Base-by-base conservation (phyloP, 108 stramenopile genomes). In the Asterionellopsis glacialis region DNA sequence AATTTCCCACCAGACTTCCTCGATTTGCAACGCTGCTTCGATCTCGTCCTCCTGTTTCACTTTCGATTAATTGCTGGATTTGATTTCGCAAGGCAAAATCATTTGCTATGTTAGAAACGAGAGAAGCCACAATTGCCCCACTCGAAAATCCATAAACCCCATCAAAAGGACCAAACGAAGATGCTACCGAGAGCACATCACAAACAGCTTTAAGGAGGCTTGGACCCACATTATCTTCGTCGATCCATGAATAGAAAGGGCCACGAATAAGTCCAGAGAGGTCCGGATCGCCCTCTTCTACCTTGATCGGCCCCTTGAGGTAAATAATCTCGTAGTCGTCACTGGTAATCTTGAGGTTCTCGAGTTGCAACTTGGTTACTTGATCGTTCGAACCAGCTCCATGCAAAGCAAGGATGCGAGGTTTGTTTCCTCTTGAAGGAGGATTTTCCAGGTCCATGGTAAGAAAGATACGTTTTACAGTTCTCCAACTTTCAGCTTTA, bases 311-410 rank as follows among this genome's bases (percentile, higher is more conserved):
- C 9, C 57, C 57, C 16, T 19, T 42, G 16, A 59, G 42, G 23
- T 59, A 59, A n/a, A 59, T 11, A 45, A 59, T 45, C 12, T 59
- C 57, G 57, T 59, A 59, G 15, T 59, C 42, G 7, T 59, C 57
- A 14, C 42, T 41, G 13, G 57, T 59, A 41, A 59, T 59, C 19
- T 41, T 41, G n/a, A 59, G 43, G 16, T 59, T 42, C 15, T 59
- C 43, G 9, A 59, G 43, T 15, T 59, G 57, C 43, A 59, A 15
- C 23, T 45, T 59, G 16, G 57, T 59, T 7, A 59, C 57, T 22
- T 42, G 41, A 24, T 59, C 42, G 23, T 59, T 59, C 7, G 42
- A 44, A 11, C 24, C 10, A 10, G 41, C 42, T 19, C 57, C 57
- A 41, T 59, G 57, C 42, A 59, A 33, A 33, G 33, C 33, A 33